A percentile compares a stretch with the other conserved stretches of the same genome.
These are phyloP conservation scores for Orbilia oligospora DNA, from an alignment of 2,329 filamentous ascomycete genomes.

Conservation along the genomic window DNA sequence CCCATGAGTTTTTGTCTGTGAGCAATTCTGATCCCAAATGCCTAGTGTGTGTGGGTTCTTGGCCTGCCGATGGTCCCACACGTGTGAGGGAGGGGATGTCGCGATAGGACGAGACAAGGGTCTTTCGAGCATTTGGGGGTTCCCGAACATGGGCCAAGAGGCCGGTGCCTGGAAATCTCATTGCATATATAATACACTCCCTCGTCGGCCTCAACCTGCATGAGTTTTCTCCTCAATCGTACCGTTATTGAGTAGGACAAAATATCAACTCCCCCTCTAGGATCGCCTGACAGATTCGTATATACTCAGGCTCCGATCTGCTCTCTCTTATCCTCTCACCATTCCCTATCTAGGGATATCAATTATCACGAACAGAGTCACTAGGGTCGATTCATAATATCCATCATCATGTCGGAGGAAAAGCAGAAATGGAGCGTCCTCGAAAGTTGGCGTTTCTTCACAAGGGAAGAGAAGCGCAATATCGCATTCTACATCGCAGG, in stretches of 20 bases:
- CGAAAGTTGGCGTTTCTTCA: slow-evolving; percentile 65
- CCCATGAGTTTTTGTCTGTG: slow-evolving; percentile 5
- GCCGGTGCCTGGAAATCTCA: slow-evolving; percentile 48
- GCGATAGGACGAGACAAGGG: slow-evolving; percentile 45
- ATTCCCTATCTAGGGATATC: not conserved
- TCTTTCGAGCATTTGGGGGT: slow-evolving; percentile 16
- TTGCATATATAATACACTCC: slow-evolving; percentile 41
- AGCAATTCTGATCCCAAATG: slow-evolving; percentile 40
- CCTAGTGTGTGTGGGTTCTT: slow-evolving; percentile 21
- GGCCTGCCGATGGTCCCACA: slow-evolving; percentile 33
- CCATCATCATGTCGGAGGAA: slow-evolving; percentile 42
- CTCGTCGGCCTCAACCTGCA: slow-evolving; percentile 23
- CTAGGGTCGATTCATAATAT: not conserved
- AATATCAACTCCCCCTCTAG: not conserved
- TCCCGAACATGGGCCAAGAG: slow-evolving; percentile 43
- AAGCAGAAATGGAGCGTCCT: slow-evolving; percentile 43
- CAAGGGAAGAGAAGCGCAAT: slow-evolving; percentile 68
- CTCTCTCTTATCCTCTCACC: slow-evolving; percentile 8
- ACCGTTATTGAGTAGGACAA: slow-evolving; percentile 21
- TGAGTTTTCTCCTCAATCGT: slow-evolving; percentile 23
- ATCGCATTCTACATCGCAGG: slow-evolving; percentile 70
- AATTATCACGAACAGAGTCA: not conserved
- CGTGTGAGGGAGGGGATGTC: slow-evolving; percentile 41
- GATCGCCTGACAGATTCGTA: slow-evolving; percentile 23
- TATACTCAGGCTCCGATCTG: slow-evolving; percentile 32